Conservation (phyloP, 345 rosid genomes). For the Linum tenue region DNA sequence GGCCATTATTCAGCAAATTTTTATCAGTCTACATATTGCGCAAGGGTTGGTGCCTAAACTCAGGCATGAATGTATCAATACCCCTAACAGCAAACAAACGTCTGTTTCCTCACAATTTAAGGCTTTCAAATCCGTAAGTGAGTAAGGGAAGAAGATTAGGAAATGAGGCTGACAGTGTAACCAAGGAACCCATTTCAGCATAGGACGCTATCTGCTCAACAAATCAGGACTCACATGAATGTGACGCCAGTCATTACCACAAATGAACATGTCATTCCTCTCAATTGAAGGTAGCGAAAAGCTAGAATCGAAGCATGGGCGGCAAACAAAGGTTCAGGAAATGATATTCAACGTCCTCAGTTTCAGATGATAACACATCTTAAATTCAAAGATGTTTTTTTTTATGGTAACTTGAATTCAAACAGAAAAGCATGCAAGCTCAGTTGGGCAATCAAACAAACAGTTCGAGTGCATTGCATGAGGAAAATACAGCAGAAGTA, state of each 20-base stretch:
- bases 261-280: background rate
- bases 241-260: background rate
- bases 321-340: too few relatives aligned
- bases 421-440: background rate
- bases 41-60: background rate
- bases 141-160: too few relatives aligned
- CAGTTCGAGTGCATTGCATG: background rate
- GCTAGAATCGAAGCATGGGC: background rate
- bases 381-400: too few relatives aligned
- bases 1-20: background rate
- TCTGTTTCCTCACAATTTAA: too few relatives aligned
- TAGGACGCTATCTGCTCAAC: too few relatives aligned
- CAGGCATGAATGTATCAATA: background rate
- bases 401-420: background rate
- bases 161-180: too few relatives aligned
- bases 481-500: constrained; percentile 11
- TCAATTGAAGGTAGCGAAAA: background rate
- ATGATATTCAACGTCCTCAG: too few relatives aligned
- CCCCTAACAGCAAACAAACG: too few relatives aligned
- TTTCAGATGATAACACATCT: too few relatives aligned
- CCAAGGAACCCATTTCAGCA: too few relatives aligned
- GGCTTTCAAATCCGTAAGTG: too few relatives aligned
- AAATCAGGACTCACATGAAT: too few relatives aligned
- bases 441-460: background rate
- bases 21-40: background rate